Conservation (phyloP, 2,329 filamentous ascomycete genomes). For the Alternaria dauci region DNA sequence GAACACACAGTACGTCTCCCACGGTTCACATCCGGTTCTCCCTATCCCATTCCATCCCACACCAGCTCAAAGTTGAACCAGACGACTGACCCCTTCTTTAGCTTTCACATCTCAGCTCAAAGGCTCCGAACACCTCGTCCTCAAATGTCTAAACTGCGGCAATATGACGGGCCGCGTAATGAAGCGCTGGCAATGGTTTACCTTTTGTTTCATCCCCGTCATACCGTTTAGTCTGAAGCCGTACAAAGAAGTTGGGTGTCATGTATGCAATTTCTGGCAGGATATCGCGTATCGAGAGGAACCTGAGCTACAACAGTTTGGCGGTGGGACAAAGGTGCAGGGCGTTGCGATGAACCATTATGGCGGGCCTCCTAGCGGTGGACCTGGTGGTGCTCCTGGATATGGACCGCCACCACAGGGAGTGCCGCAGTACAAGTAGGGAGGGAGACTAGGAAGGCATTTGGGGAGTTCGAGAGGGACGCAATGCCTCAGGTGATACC, state of each 20-base stretch:
- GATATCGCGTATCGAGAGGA: constrained; percentile 57
- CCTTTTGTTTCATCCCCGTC: constrained; percentile 79
- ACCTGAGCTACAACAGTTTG: constrained; percentile 43
- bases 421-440: constrained; percentile 24
- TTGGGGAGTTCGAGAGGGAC: neutral
- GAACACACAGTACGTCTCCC: constrained; percentile 55
- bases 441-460: neutral
- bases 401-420: constrained; percentile 23
- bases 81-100: constrained; percentile 25
- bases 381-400: constrained; percentile 3
- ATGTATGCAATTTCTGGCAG: constrained; percentile 79
- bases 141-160: constrained; percentile 63
- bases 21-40: neutral
- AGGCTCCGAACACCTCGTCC: constrained; percentile 60
- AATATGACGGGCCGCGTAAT: constrained; percentile 53
- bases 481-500: neutral
- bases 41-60: neutral
- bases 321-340: constrained; percentile 15
- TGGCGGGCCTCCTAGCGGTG: neutral
- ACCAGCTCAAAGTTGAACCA: no score
- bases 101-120: constrained; percentile 57
- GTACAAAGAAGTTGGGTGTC: constrained; percentile 71
- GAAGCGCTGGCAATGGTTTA: constrained; percentile 68
- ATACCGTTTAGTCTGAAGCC: constrained; percentile 71
- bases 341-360: constrained; percentile 30